Conservation (phyloP, 1,284 basidiomycete species). For the Golubevia sp. region DNA sequence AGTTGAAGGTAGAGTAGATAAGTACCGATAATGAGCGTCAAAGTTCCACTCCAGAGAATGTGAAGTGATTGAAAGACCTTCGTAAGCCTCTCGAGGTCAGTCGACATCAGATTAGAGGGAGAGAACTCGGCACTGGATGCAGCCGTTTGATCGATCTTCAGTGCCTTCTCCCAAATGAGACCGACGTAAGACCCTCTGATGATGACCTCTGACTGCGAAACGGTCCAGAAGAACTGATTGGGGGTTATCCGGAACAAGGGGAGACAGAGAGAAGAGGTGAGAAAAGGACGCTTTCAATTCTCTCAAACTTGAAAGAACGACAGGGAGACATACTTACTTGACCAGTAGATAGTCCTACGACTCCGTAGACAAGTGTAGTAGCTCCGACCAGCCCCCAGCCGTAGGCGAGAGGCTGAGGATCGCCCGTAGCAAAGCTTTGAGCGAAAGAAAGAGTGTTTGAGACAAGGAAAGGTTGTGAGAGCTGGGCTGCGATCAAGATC, state of each 20-base stretch:
- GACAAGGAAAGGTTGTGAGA: constrained; percentile 32
- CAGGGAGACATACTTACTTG: not conserved
- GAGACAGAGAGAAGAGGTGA: not conserved
- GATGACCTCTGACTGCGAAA: constrained; percentile 28
- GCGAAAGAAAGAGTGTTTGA: constrained; percentile 32
- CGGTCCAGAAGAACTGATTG: constrained; percentile 32
- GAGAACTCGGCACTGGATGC: constrained; percentile 24
- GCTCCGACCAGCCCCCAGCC: constrained; percentile 46
- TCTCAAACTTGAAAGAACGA: not conserved
- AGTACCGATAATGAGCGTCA: constrained; percentile 26
- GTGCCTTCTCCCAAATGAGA: constrained; percentile 34
- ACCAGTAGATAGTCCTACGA: constrained; percentile 24
- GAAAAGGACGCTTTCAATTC: too few species aligned
- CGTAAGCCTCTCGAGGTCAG: constrained; percentile 40
- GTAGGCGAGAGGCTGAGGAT: constrained; percentile 16
- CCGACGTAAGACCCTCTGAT: constrained; percentile 33
- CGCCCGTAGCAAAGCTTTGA: constrained; percentile 18
- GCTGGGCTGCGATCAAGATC: constrained; percentile 18
- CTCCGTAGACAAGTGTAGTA: constrained; percentile 31
- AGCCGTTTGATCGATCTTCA: constrained; percentile 29
- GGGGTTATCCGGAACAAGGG: too few species aligned
- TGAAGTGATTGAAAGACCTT: not conserved
- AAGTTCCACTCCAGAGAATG: constrained; percentile 26
- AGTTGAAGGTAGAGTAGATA: constrained; percentile 33
- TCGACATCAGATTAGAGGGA: constrained; percentile 43